Base-by-base conservation (phyloP, 2,329 filamentous ascomycete species). In the Diaporthe sp. region DNA sequence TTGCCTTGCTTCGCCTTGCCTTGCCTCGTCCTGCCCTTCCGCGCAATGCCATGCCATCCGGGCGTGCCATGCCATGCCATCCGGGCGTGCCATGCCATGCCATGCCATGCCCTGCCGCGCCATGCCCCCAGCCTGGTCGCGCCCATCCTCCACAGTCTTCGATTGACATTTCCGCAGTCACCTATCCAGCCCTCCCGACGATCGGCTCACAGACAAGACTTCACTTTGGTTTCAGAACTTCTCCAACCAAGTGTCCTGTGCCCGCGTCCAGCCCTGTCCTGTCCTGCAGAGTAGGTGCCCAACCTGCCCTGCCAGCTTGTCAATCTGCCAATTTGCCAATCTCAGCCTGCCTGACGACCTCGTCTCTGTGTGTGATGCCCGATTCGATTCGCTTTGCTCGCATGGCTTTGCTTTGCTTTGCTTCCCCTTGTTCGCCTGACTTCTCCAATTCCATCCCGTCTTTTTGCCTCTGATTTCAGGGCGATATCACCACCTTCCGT, bases 391-490 rank as follows among this genome's bases (percentile, higher is more conserved):
- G 53, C n/a, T 67, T n/a, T 72, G n/a, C 44, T 44, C 25, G 28
- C 19, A 37, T 25, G 44, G 49, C 19, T 28, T n/a, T 61, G 25
- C 39, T 25, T 28, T 70, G 31, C 19, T 53, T 19, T 49, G n/a
- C 34, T 39, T n/a, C 13, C 10, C 39, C 59, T 37, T 58, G 55
- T 19, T 62, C 25, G 31, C 51, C 68, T 28, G 39, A 10, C 15
- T 46, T 65, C 74, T 71, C 72, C 71, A 70, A 70, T 49, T 62
- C 15, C 55, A 22, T 62, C 51, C 37, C 37, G 62, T 51, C n/a
- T 62, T 55, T 49, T 65, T 53, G 46, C 62, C 65, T 49, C 44
- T 67, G 58, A 53, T 57, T 46, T 73, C 34, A 49, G 69, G 34
- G 15, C 51, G 55, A 53, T 17, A 61, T 73, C 34, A 73, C 37